Percentiles rank a stretch among this genome's conserved stretches.
phyloP scores from a whole-genome alignment of 345 rosid species.

The Pistacia integerrima region DNA sequence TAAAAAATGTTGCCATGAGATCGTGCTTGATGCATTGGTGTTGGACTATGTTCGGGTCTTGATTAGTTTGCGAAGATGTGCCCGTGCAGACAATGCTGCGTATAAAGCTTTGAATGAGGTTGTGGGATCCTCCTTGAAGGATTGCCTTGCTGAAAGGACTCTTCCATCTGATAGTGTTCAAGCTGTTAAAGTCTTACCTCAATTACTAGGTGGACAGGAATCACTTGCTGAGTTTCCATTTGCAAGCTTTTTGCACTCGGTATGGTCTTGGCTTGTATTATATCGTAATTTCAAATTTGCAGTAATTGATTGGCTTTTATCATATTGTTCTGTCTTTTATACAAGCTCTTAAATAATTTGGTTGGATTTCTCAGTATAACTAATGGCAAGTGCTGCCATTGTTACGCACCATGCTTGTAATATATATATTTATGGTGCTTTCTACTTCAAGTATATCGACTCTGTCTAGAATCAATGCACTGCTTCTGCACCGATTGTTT shows the following conservation, averaged over 20 bases:
- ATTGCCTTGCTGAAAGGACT: conserved; percentile 40
- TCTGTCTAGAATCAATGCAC: neutral
- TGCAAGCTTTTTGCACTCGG: conserved; percentile 84
- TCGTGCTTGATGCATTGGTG: conserved; percentile 74
- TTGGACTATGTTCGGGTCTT: conserved; percentile 87
- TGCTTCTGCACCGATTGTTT: neutral
- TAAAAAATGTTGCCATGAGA: conserved; percentile 70
- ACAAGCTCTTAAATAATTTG: conserved; percentile 1
- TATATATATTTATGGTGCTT: neutral
- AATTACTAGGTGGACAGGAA: conserved; percentile 64
- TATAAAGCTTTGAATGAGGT: conserved; percentile 63
- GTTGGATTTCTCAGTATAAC: conserved; percentile 9
- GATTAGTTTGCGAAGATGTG: conserved; percentile 74
- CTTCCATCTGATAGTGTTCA: conserved; percentile 36
- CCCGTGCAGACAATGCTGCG: conserved; percentile 69
- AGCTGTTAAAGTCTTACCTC: conserved; percentile 38
- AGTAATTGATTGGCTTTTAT: neutral
- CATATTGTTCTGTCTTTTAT: neutral
- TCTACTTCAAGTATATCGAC: neutral
- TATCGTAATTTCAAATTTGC: neutral
- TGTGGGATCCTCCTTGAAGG: conserved; percentile 48
- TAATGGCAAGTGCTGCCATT: conserved; percentile 1
- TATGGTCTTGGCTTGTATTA: conserved; percentile 32
- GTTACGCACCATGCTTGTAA: neutral
- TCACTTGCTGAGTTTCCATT: conserved; percentile 94